Evolutionary conservation across 257 asterid species (phyloP).

Genomic region (Henckelia pumila): DNA sequence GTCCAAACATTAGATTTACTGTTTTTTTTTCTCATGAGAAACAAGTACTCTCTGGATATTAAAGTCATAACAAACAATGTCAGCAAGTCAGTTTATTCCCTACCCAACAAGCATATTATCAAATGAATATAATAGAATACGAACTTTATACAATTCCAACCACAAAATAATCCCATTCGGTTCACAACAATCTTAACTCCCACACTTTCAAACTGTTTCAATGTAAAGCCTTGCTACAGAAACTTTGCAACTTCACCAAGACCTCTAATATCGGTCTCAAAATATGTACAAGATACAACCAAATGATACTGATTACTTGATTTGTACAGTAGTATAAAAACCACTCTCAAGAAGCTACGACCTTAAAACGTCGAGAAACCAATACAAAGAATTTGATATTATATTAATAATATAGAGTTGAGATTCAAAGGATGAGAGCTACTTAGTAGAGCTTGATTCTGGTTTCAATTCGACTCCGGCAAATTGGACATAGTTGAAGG

Average conservation of each 20-base stretch:
- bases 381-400: slow-evolving; percentile 30
- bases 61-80: too few species aligned
- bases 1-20: too few species aligned
- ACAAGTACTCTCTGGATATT: too few species aligned
- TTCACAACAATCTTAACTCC: not conserved
- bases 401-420: slow-evolving; percentile 9
- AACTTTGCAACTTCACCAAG: slow-evolving; percentile 1
- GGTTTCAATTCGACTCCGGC: slow-evolving; percentile 70
- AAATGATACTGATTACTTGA: slow-evolving; percentile 11
- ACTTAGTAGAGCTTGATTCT: slow-evolving; percentile 77
- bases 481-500: slow-evolving; percentile 70
- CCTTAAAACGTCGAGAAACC: slow-evolving; percentile 9
- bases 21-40: too few species aligned
- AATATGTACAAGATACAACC: not conserved
- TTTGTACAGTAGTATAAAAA: slow-evolving; percentile 15
- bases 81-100: too few species aligned
- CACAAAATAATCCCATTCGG: not conserved
- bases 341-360: not conserved
- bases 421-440: slow-evolving; percentile 14
- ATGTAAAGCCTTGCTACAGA: too few species aligned
- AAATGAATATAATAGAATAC: too few species aligned
- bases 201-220: not conserved
- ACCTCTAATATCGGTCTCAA: not conserved
- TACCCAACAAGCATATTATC: too few species aligned
- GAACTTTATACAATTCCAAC: not conserved